phyloP scores from a whole-genome alignment of 78 protist species.

The Tieghemostelium lacteum region DNA sequence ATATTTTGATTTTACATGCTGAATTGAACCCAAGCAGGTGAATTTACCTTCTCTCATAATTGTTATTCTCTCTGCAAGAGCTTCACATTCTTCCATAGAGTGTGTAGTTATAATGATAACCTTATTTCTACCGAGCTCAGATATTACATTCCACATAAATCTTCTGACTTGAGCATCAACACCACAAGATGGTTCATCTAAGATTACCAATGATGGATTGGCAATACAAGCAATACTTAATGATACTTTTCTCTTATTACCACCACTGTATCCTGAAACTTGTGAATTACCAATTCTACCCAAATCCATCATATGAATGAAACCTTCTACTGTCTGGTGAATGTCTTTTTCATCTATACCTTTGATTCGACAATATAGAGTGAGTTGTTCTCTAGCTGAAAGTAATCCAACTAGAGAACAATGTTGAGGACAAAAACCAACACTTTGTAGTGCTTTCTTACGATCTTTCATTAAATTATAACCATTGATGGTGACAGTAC shows the following conservation, averaged over 20 bases:
- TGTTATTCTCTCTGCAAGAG: conserved; percentile 81
- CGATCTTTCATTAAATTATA: conserved; percentile 4
- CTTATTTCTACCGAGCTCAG: conserved; percentile 8
- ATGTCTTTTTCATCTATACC: conserved; percentile 49
- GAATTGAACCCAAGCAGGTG: conserved; percentile 72
- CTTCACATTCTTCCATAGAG: conserved; percentile 88
- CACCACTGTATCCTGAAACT: conserved; percentile 79
- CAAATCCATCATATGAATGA: conserved; percentile 50
- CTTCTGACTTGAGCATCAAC: conserved; percentile 80
- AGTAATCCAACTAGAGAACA: conserved; percentile 84
- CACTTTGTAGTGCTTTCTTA: neutral
- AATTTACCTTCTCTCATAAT: conserved; percentile 92
- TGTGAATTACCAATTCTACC: conserved; percentile 3
- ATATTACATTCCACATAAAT: conserved; percentile 79
- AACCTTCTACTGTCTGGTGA: neutral
- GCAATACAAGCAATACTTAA: conserved; percentile 88
- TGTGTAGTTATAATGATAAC: conserved; percentile 85
- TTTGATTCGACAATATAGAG: conserved; percentile 85
- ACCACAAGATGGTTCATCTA: conserved; percentile 87
- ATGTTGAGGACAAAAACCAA: conserved; percentile 95
- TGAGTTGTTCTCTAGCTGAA: conserved; percentile 89
- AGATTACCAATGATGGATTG: conserved; percentile 66
- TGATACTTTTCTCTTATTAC: conserved; percentile 89
- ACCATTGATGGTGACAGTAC: conserved; percentile 79
- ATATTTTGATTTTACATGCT: conserved; percentile 68